phyloP scores from a whole-genome alignment of 495 filamentous ascomycete genomes.

The Darksidea phi region DNA sequence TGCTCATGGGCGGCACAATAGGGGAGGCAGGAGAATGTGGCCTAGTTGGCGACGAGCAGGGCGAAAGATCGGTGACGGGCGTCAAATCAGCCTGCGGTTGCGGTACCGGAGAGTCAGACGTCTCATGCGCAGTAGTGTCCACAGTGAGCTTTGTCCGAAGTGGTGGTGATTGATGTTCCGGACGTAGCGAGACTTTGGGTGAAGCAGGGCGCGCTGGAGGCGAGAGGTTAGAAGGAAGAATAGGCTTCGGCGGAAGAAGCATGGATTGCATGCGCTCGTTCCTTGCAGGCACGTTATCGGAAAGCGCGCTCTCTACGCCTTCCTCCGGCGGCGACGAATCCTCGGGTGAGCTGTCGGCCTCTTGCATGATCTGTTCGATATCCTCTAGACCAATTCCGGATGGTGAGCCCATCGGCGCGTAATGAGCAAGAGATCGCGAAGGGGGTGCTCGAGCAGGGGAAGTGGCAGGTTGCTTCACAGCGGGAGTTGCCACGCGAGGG shows the following conservation, averaged over 20 bases:
- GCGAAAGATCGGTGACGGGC: constrained; percentile 27
- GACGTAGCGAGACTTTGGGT: constrained; percentile 45
- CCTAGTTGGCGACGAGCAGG: constrained; percentile 12
- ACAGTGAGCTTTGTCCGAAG: constrained; percentile 20
- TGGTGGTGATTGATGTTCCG: constrained; percentile 7
- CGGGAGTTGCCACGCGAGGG: constrained; percentile 43
- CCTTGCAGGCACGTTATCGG: background rate
- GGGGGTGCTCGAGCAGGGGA: constrained; percentile 38
- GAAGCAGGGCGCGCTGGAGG: constrained; percentile 43
- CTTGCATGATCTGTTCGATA: constrained; percentile 65
- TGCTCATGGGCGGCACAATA: background rate
- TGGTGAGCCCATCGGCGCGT: constrained; percentile 74
- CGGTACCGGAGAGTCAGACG: background rate
- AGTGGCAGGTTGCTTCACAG: constrained; percentile 47
- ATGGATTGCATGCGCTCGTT: constrained; percentile 48
- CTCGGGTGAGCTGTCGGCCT: constrained; percentile 35
- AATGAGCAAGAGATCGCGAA: constrained; percentile 64
- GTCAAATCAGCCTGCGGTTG: constrained; percentile 16
- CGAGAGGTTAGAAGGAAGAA: constrained; percentile 48
- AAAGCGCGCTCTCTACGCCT: background rate
- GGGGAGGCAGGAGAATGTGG: constrained; percentile 5
- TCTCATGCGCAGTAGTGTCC: background rate
- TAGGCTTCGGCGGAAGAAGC: constrained; percentile 56
- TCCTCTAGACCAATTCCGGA: constrained; percentile 67
- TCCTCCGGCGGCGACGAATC: constrained; percentile 27